Conservation (phyloP, 805 yeast genomes). For the Candida sphagnicola region DNA sequence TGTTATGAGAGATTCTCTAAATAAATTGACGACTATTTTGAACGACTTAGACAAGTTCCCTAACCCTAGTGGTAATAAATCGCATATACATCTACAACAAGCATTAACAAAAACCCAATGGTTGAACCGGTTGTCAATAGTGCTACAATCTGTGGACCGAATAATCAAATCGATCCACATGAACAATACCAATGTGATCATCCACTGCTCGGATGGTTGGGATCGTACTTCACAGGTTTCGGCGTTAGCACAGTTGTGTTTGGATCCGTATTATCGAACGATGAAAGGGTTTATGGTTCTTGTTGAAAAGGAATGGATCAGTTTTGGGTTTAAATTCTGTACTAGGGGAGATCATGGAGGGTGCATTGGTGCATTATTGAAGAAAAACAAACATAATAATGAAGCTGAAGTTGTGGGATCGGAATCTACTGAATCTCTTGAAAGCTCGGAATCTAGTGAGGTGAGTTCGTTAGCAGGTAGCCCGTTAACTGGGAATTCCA, state of each 20-base stretch:
- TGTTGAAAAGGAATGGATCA: slow-evolving; percentile 91
- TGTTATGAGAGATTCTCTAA: slow-evolving; percentile 84
- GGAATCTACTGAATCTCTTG: slow-evolving; percentile 7
- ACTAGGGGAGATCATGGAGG: slow-evolving; percentile 79
- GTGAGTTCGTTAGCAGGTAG: slow-evolving; percentile 1
- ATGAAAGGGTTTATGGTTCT: slow-evolving; percentile 80
- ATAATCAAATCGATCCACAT: slow-evolving; percentile 78
- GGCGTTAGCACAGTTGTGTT: slow-evolving; percentile 76
- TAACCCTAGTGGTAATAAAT: slow-evolving; percentile 5
- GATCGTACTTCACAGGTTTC: slow-evolving; percentile 91
- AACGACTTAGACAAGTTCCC: slow-evolving; percentile 65
- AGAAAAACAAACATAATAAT: slow-evolving; percentile 13
- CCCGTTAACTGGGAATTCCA: not conserved
- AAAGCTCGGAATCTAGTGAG: slow-evolving; percentile 7
- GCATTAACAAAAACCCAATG: slow-evolving; percentile 67
- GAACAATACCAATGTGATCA: slow-evolving; percentile 74
- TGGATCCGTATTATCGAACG: slow-evolving; percentile 89
- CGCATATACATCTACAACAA: slow-evolving; percentile 34
- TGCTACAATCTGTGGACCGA: slow-evolving; percentile 72
- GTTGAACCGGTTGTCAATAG: slow-evolving; percentile 66
- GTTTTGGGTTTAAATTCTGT: slow-evolving; percentile 88
- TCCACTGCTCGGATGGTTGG: slow-evolving; percentile 99
- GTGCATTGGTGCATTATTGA: slow-evolving; percentile 36
- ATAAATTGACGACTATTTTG: slow-evolving; percentile 56
- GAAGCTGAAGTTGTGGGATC: slow-evolving; percentile 10